Conservation (phyloP, 2,329 filamentous ascomycete genomes). For the Pezicula radicicola region DNA sequence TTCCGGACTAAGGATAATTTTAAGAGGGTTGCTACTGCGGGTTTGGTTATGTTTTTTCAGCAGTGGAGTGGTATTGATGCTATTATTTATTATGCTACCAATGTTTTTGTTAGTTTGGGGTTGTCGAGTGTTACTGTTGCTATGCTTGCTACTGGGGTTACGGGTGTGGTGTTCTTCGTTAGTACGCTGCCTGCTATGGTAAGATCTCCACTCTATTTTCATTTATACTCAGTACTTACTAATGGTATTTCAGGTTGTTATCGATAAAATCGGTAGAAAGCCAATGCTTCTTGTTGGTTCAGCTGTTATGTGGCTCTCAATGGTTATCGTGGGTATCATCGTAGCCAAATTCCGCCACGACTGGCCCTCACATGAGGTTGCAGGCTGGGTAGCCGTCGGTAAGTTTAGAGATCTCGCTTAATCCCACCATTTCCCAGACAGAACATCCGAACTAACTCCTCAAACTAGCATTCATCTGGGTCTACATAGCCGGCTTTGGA, state of each 20-base stretch:
- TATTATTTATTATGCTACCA: slow-evolving; percentile 51
- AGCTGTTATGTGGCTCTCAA: slow-evolving; percentile 34
- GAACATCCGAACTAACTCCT: background rate
- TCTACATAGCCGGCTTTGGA: slow-evolving; percentile 28
- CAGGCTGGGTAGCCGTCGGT: slow-evolving; percentile 36
- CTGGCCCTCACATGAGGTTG: slow-evolving; percentile 32
- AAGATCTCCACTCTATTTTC: background rate
- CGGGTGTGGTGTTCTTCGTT: slow-evolving; percentile 50
- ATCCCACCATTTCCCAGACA: background rate
- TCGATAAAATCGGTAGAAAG: slow-evolving; percentile 39
- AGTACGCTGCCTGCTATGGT: slow-evolving; percentile 32
- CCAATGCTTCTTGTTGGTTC: slow-evolving; percentile 36
- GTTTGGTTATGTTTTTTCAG: slow-evolving; percentile 46
- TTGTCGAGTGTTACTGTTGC: slow-evolving; percentile 55
- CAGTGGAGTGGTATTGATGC: slow-evolving; percentile 42
- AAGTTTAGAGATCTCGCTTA: background rate
- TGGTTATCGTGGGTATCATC: slow-evolving; percentile 38
- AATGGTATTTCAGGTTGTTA: slow-evolving; percentile 41
- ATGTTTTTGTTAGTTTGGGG: slow-evolving; percentile 63
- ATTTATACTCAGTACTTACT: background rate
- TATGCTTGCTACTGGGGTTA: slow-evolving; percentile 60
- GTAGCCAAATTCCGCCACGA: slow-evolving; percentile 34
- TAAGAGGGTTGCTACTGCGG: slow-evolving; percentile 40
- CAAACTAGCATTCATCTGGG: slow-evolving; percentile 24
- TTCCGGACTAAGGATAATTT: slow-evolving; percentile 47